Conservation (phyloP, 2,329 filamentous ascomycete genomes). For the Clonostachys chloroleuca region DNA sequence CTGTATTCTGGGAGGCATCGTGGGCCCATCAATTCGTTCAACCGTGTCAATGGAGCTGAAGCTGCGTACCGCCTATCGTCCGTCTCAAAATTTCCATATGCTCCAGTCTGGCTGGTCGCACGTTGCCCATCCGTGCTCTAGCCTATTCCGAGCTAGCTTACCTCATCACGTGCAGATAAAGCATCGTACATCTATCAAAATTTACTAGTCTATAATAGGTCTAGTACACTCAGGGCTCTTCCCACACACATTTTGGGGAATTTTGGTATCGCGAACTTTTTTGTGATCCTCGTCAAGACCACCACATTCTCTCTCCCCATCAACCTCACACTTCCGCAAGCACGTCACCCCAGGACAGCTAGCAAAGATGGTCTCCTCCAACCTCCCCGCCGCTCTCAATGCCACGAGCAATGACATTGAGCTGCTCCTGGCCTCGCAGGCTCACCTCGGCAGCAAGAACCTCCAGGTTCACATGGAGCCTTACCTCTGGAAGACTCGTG, state of each 20-base stretch:
- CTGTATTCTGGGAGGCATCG: slow-evolving; percentile 66
- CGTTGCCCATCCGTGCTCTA: no score
- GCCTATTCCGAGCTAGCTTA: neutral
- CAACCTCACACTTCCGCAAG: slow-evolving; percentile 11
- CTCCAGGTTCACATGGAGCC: slow-evolving; percentile 99
- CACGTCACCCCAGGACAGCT: slow-evolving; percentile 22
- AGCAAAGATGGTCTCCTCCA: slow-evolving; percentile 88
- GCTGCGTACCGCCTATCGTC: neutral
- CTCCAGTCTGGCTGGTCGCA: neutral
- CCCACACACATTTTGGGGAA: slow-evolving; percentile 33
- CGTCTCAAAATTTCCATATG: slow-evolving; percentile 6
- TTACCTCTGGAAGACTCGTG: slow-evolving; percentile 99
- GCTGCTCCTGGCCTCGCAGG: slow-evolving; percentile 96
- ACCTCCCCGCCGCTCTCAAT: slow-evolving; percentile 94
- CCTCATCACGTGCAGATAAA: slow-evolving; percentile 21
- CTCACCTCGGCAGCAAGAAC: slow-evolving; percentile 98
- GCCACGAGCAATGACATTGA: slow-evolving; percentile 98
- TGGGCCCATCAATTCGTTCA: slow-evolving; percentile 15
- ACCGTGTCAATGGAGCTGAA: neutral
- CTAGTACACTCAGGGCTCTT: slow-evolving; percentile 27
- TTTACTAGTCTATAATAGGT: slow-evolving; percentile 8
- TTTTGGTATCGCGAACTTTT: slow-evolving; percentile 39
- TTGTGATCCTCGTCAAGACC: slow-evolving; percentile 4
- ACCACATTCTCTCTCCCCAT: slow-evolving; percentile 13
- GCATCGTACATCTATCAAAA: neutral